Percentiles rank a stretch among this genome's conserved stretches.
These are phyloP conservation scores for Lachnellula hyalina DNA, from an alignment of 2,329 filamentous ascomycete genomes.

Conservation along the genomic window DNA sequence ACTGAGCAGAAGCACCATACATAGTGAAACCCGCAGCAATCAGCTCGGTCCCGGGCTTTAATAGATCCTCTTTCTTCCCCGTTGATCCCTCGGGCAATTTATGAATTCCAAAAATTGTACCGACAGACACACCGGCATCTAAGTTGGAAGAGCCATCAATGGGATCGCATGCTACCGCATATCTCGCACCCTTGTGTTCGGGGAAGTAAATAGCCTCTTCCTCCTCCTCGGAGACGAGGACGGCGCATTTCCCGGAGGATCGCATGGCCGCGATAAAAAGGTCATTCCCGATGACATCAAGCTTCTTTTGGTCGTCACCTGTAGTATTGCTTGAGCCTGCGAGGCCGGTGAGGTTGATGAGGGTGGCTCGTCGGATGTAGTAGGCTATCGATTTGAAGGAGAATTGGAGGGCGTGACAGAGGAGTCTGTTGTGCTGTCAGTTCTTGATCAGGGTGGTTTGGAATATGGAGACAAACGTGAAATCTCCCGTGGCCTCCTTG, in stretches of 20 bases:
- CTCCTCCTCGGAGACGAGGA: slow-evolving; percentile 97
- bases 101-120: slow-evolving; percentile 94
- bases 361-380: slow-evolving; percentile 92
- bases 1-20: slow-evolving; percentile 95
- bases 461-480: slow-evolving; percentile 64
- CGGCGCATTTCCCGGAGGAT: slow-evolving; percentile 81
- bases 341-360: slow-evolving; percentile 93
- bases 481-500: slow-evolving; percentile 94
- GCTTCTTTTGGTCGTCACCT: slow-evolving; percentile 98
- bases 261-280: slow-evolving; percentile 95
- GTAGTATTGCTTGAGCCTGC: slow-evolving; percentile 93
- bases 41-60: slow-evolving; percentile 85
- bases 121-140: slow-evolving; percentile 94
- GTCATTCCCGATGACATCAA: slow-evolving; percentile 98
- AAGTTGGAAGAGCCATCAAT: slow-evolving; percentile 98
- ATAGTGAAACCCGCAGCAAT: slow-evolving; percentile 98
- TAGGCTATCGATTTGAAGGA: slow-evolving; percentile 99
- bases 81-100: slow-evolving; percentile 73
- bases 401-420: slow-evolving; percentile 97
- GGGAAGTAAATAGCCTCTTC: slow-evolving; percentile 86
- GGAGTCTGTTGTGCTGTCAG: slow-evolving; percentile 53
- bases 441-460: background rate
- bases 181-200: slow-evolving; percentile 69
- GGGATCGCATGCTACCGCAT: slow-evolving; percentile 94
- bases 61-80: slow-evolving; percentile 77